A percentile compares a stretch with the other conserved stretches of the same genome.
Conservation (phyloP, 768 basidiomycete genomes). For the Baorangia bicolor region DNA sequence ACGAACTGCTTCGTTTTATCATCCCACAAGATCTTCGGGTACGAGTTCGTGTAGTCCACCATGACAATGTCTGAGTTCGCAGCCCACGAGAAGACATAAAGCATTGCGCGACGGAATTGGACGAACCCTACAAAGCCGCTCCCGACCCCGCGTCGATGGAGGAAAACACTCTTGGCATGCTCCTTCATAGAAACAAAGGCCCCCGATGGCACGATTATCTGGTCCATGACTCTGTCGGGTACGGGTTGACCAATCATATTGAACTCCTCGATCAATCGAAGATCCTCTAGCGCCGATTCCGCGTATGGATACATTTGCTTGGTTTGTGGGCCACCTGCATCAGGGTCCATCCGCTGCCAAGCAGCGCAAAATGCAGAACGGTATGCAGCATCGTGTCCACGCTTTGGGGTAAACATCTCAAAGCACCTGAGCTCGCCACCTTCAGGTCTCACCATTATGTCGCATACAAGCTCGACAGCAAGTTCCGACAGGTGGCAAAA, state of each 20-base stretch:
- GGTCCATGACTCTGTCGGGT: slow-evolving; percentile 6
- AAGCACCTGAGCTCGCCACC: background rate
- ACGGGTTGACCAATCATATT: slow-evolving; percentile 13
- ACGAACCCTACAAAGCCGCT: slow-evolving; percentile 8
- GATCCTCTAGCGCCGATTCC: slow-evolving; percentile 1
- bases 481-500: slow-evolving; percentile 14
- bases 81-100: slow-evolving; percentile 11
- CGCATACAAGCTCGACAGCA: slow-evolving; percentile 14
- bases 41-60: slow-evolving; percentile 16
- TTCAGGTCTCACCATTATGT: slow-evolving; percentile 6
- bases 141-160: slow-evolving; percentile 9
- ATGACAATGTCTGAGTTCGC: slow-evolving; percentile 15
- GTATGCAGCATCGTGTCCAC: slow-evolving; percentile 1
- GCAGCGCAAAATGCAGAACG: slow-evolving; percentile 9
- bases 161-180: slow-evolving; percentile 13
- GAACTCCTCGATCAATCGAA: slow-evolving; percentile 16
- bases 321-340: background rate
- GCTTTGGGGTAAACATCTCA: background rate
- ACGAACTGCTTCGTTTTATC: slow-evolving; percentile 12
- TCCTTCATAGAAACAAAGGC: slow-evolving; percentile 12
- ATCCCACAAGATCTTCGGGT: slow-evolving; percentile 12
- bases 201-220: slow-evolving; percentile 12
- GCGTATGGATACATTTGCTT: slow-evolving; percentile 6
- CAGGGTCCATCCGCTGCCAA: background rate
- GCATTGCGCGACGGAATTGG: slow-evolving; percentile 8